Base-by-base conservation (phyloP, 805 yeast species). In the Alloascoidea hylecoeti region DNA sequence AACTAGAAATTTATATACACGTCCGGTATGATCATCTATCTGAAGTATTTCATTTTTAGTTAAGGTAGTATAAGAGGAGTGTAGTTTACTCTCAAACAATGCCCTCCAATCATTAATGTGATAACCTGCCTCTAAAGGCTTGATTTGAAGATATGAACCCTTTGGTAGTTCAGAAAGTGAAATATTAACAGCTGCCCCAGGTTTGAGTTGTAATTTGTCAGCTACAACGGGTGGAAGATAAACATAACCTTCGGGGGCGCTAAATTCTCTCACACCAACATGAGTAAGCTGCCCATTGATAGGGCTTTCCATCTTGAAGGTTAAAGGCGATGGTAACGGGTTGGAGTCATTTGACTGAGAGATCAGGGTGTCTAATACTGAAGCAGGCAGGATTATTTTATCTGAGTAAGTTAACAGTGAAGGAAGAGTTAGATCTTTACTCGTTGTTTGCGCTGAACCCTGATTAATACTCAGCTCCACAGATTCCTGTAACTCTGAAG, bases 211-310 rank as follows among this genome's bases (percentile, higher is more conserved):
- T 3, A 70, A 45, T 16, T 53, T 46, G 4, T 47, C 43, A 4
- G 51, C 51, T 0, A 70, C 48, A 4, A 46, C 39, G n/a, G 45
- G 42, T 0, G 76, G 72, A 4, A 71, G 41, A 2, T 48, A 42
- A 1, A 68, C 49, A 1, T 51, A 42, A 12, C 52, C 55, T 15
- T 60, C 63, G 0, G 55, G 60, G 0, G 67, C 65, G 0, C 70
- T 57, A 45, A 68, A 68, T 51, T 68, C 72, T n/a, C 60, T 56
- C 3, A 68, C 72, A 1, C 74, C 75, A 6, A 58, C 63, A 38
- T 55, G 55, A 3, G 61, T 50, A 9, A 44, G 36, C 15, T 41
- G 42, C 35, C 43, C 45, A 13, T 42, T 46, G 15, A 41, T 41
- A 4, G 47, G 49, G 35, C 54, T 52, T 12, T 45, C 41, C 12